These are phyloP conservation scores for Xylaria sp. DNA, from an alignment of 2,329 filamentous ascomycete genomes.

Conservation along the genomic window DNA sequence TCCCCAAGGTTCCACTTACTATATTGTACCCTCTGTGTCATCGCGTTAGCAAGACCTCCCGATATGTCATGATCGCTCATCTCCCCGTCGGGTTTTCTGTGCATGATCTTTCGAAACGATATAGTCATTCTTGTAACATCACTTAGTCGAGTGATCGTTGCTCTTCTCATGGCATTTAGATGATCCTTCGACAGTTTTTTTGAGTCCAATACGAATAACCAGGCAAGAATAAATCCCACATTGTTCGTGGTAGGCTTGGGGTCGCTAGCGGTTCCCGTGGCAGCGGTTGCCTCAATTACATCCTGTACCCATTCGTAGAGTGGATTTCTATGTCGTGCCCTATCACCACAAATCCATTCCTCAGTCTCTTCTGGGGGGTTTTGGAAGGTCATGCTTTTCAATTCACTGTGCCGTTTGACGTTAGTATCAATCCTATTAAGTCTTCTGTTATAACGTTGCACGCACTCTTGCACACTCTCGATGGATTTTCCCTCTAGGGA, in stretches of 20 bases:
- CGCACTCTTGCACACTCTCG: not conserved
- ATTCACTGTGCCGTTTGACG: not conserved
- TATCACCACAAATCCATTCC: not conserved
- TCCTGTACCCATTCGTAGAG: not conserved
- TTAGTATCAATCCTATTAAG: not conserved
- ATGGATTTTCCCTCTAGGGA: not conserved
- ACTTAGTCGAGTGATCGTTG: not conserved
- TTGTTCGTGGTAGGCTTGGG: not conserved
- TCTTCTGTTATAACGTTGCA: not conserved
- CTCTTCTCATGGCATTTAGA: too few species aligned
- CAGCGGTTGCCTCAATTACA: not conserved
- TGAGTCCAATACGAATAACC: conserved; percentile 1
- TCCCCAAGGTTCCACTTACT: conserved; percentile 1
- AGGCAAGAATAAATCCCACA: not conserved
- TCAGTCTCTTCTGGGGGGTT: not conserved
- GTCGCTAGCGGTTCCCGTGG: not conserved
- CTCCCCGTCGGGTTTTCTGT: too few species aligned
- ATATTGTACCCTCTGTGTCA: not conserved
- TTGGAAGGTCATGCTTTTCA: not conserved
- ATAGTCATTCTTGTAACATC: too few species aligned
- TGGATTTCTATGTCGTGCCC: not conserved
- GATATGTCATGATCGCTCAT: too few species aligned
- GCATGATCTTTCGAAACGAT: too few species aligned
- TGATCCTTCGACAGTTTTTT: not conserved
- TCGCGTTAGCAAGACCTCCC: too few species aligned